Evolutionary conservation across 495 filamentous ascomycete genomes (phyloP).

Genomic region (Lindgomyces ingoldianus): DNA sequence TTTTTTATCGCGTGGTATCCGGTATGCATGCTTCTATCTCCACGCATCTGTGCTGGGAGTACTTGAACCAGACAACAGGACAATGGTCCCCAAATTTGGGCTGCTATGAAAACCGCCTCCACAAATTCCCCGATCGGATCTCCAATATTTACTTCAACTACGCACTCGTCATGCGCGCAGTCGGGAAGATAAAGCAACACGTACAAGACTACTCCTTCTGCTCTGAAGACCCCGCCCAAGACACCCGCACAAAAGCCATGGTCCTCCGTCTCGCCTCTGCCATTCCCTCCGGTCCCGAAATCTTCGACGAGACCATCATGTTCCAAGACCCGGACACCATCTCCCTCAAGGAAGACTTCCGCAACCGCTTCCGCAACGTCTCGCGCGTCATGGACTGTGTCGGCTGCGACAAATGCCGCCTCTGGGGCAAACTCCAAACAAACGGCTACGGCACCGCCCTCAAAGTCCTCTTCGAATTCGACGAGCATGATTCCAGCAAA

Average conservation of each 20-base stretch:
- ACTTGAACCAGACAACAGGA: conserved; percentile 92
- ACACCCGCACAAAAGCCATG: conserved; percentile 74
- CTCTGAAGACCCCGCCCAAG: conserved; percentile 77
- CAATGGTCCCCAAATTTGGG: conserved; percentile 88
- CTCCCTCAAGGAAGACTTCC: conserved; percentile 90
- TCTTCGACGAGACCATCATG: conserved; percentile 95
- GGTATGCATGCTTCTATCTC: conserved; percentile 98
- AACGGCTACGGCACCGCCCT: conserved; percentile 92
- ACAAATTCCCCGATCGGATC: conserved; percentile 82
- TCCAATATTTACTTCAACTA: conserved; percentile 99
- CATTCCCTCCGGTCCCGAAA: conserved; percentile 66
- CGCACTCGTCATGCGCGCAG: conserved; percentile 83
- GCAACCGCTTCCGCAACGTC: conserved; percentile 94
- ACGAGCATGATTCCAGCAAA: conserved; percentile 67
- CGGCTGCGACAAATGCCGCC: conserved; percentile 95
- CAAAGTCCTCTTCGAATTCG: conserved; percentile 94
- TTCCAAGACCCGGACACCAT: conserved; percentile 72
- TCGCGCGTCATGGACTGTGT: conserved; percentile 97
- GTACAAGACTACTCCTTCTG: conserved; percentile 88
- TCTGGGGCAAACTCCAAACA: conserved; percentile 98
- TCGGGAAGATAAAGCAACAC: conserved; percentile 86
- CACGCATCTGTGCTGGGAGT: conserved; percentile 94
- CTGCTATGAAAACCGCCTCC: conserved; percentile 84
- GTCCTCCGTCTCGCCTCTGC: conserved; percentile 68
- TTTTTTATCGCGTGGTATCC: conserved; percentile 90